Evolutionary conservation across 1,284 basidiomycete genomes (phyloP).

Genomic region (Leccinum subfulvum): DNA sequence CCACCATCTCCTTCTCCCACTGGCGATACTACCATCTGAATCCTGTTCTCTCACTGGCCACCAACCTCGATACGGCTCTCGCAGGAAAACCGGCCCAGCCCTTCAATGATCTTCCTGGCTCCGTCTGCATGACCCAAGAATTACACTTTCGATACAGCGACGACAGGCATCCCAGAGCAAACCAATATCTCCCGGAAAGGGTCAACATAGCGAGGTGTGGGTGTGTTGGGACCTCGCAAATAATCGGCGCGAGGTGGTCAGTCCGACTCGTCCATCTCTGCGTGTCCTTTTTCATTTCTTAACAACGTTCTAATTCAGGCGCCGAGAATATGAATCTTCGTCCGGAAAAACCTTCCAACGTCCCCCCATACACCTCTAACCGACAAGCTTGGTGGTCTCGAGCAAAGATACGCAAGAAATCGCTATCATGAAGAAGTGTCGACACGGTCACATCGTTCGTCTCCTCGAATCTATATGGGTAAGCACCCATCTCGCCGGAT

Average conservation of each 20-base stretch:
- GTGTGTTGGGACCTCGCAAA: slow-evolving; percentile 60
- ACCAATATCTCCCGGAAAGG: slow-evolving; percentile 78
- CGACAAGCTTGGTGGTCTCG: slow-evolving; percentile 67
- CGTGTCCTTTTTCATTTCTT: slow-evolving; percentile 7
- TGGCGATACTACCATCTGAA: too few relatives aligned
- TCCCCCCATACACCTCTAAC: slow-evolving; percentile 53
- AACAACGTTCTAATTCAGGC: slow-evolving; percentile 39
- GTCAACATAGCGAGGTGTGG: slow-evolving; percentile 82
- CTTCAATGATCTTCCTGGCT: slow-evolving; percentile 43
- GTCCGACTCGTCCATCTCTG: slow-evolving; percentile 22
- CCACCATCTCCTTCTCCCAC: too few relatives aligned
- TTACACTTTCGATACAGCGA: slow-evolving; percentile 39
- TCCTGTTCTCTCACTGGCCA: too few relatives aligned
- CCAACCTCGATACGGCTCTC: slow-evolving; percentile 13
- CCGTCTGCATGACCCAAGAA: slow-evolving; percentile 62
- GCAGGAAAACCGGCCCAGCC: slow-evolving; percentile 31
- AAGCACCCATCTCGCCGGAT: slow-evolving; percentile 35
- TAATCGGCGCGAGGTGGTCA: slow-evolving; percentile 39
- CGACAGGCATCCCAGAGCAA: slow-evolving; percentile 56
- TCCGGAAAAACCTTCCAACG: slow-evolving; percentile 51
- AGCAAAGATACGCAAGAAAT: slow-evolving; percentile 85
- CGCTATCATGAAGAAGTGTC: slow-evolving; percentile 96
- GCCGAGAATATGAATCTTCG: slow-evolving; percentile 61
- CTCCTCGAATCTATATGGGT: slow-evolving; percentile 94
- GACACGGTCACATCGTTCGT: slow-evolving; percentile 89